These are phyloP conservation scores for Pontederia crassipes DNA, from an alignment of 176 grass and related monocot species.

Conservation along the genomic window DNA sequence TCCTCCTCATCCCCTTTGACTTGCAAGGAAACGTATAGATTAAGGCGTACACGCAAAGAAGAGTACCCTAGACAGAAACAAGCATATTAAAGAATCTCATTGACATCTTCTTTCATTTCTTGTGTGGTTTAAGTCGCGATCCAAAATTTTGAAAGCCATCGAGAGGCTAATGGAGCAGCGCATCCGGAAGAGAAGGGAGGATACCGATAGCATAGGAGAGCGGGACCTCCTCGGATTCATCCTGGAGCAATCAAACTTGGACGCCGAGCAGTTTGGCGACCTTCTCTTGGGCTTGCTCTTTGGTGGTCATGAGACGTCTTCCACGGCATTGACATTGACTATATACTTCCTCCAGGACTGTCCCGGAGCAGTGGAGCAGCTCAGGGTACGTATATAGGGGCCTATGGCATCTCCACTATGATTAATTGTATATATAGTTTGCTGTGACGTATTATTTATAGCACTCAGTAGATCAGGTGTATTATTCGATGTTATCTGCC, in stretches of 20 bases:
- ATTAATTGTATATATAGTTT: background rate
- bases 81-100: too few relatives aligned
- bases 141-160: constrained; percentile 12
- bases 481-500: background rate
- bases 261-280: constrained; percentile 16
- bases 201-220: background rate
- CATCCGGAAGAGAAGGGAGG: background rate
- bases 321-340: constrained; percentile 6
- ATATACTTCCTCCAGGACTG: constrained; percentile 22
- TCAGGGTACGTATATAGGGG: constrained; percentile 5
- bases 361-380: constrained; percentile 19
- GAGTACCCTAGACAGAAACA: too few relatives aligned
- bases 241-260: background rate
- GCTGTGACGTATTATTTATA: background rate
- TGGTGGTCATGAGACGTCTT: constrained; percentile 10
- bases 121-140: constrained; percentile 2
- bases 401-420: too few relatives aligned
- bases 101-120: background rate
- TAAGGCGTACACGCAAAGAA: too few relatives aligned
- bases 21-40: too few relatives aligned
- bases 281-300: constrained; percentile 14
- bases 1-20: too few relatives aligned
- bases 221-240: constrained; percentile 14
- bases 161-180: constrained; percentile 8
- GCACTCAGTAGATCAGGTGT: background rate